A percentile compares a stretch with the other conserved stretches of the same genome.
These are phyloP conservation scores for Venturia nashicola DNA, from an alignment of 2,329 filamentous ascomycete species.

Conservation along the genomic window DNA sequence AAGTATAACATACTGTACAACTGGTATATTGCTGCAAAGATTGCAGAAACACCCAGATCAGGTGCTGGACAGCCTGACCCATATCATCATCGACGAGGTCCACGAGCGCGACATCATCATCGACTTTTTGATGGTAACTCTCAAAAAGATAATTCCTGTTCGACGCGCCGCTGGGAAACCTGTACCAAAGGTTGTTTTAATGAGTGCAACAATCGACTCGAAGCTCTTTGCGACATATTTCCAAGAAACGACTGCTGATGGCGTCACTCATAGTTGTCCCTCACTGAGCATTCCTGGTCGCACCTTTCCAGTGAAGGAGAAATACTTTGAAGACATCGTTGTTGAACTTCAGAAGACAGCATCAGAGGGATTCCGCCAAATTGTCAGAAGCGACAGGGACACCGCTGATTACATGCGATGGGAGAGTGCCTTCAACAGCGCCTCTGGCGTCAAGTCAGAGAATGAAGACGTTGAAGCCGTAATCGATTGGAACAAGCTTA, in stretches of 20 bases:
- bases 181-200: constrained; percentile 33
- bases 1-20: constrained; percentile 38
- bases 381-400: neutral
- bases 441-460: neutral
- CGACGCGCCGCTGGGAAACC: constrained; percentile 20
- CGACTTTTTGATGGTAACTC: constrained; percentile 33
- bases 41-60: constrained; percentile 28
- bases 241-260: constrained; percentile 17
- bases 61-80: constrained; percentile 29
- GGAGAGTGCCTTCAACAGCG: neutral
- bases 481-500: neutral
- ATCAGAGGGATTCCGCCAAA: constrained; percentile 13
- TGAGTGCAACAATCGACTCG: constrained; percentile 37
- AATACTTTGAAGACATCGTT: constrained; percentile 30
- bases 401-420: neutral
- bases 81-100: constrained; percentile 41
- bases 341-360: constrained; percentile 13
- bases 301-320: constrained; percentile 28
- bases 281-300: constrained; percentile 32
- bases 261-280: constrained; percentile 27
- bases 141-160: constrained; percentile 29
- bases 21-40: constrained; percentile 33
- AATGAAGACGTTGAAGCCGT: neutral
- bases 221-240: constrained; percentile 35
- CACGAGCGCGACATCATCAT: constrained; percentile 34